These are phyloP conservation scores for Flaveria sonorensis DNA, from an alignment of 129 eudicot genomes.

Conservation along the genomic window DNA sequence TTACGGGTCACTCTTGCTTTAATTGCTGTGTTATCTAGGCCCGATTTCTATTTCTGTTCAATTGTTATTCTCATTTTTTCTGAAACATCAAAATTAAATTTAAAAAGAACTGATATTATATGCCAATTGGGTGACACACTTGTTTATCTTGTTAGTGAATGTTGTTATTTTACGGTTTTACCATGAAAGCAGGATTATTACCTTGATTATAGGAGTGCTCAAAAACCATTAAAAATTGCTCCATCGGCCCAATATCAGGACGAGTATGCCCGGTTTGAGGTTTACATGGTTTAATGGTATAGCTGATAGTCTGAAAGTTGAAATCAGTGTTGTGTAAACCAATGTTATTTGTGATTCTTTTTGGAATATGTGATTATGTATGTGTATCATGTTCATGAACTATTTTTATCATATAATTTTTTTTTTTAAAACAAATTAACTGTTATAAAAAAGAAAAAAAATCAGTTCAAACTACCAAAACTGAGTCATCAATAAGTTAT, in stretches of 20 bases:
- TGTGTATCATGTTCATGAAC: neutral
- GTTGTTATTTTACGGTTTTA: neutral
- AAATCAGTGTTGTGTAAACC: too few species aligned
- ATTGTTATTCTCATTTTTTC: slow-evolving; percentile 8
- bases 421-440: too few species aligned
- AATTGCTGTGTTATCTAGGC: slow-evolving; percentile 13
- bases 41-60: slow-evolving; percentile 1
- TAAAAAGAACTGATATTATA: neutral
- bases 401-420: too few species aligned
- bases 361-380: neutral
- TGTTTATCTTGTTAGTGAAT: neutral
- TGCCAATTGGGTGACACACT: neutral
- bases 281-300: too few species aligned
- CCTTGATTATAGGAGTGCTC: too few species aligned
- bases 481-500: neutral
- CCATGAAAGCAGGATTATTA: neutral
- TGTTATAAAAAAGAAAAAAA: too few species aligned
- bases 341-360: neutral
- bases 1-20: slow-evolving; percentile 6
- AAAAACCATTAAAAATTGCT: too few species aligned
- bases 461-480: neutral
- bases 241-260: too few species aligned
- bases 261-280: too few species aligned
- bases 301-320: too few species aligned
- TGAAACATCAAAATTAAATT: neutral